Base-by-base conservation (phyloP, 768 basidiomycete species). In the Fistulinella prunicolor region DNA sequence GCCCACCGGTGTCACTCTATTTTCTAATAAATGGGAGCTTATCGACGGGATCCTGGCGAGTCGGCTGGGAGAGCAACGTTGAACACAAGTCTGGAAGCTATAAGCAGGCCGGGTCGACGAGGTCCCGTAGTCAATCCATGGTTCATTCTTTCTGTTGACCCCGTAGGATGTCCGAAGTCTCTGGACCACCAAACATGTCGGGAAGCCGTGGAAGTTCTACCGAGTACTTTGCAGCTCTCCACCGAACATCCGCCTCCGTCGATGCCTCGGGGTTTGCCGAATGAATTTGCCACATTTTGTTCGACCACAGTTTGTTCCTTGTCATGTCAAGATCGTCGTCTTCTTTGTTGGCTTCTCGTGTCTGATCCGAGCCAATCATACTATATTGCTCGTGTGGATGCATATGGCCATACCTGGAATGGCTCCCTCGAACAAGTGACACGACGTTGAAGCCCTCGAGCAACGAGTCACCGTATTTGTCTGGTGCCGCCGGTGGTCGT, bases 281-380 rank as follows among this genome's bases (percentile, higher is more conserved):
- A 21, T 20, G 24, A 47, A 28, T 34, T 50, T 37, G 29, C 49
- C 32, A 51, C 54, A 49, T 47, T 37, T 37, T 46, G 28, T 56
- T 61, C 60, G 45, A 26, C 13, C 0, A 44, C 32, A 36, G 34
- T 36, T 50, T 35, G 36, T 41, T 54, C 16, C 30, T 16, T 51
- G 60, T 57, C 58, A 2, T 55, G 60, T 51, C 55, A 38, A 22
- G 60, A 61, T 61, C 46, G 61, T 49, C 61, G 42, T 24, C 60
- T 61, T 63, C 61, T 41, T 42, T 48, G 44, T 36, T 63, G 58
- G 43, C 49, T 51, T 46, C 45, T 26, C n/a, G n/a, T n/a, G n/a
- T n/a, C n/a, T n/a, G 14, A 3, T 21, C 29, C 32, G 29, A 38
- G 50, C 43, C 42, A 53, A 60, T 60, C 53, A 35, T n/a, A 26